Base-by-base conservation (phyloP, 805 yeast species). In the Kluyveromyces siamensis region DNA sequence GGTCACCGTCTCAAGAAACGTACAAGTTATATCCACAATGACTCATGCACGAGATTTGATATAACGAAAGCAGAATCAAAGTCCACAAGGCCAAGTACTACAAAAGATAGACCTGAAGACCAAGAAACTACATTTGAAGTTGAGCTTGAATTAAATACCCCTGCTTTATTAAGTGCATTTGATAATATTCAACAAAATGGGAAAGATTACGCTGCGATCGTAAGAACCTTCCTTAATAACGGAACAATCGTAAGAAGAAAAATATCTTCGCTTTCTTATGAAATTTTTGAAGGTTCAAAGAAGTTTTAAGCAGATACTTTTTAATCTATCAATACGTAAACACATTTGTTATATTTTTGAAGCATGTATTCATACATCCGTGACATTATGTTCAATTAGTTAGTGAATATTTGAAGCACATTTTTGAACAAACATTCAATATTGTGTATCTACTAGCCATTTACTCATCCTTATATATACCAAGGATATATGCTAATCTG, bases 401-500 rank as follows among this genome's bases (percentile, higher is more conserved):
- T 45, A 38, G 6, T 27, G n/a, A 40, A 27, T 27, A 25, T 25
- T 46, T 18, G 27, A 45, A 21, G 21, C 38, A 37, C 38, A 21
- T 45, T 17, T 40, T 33, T 46, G 13, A 16, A 40, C 40, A 46
- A 36, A 16, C 16, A 36, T n/a, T 36, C 38, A 36, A 36, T 27
- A 30, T 18, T 17, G 4, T 8, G 6, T 25, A 2, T 35, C 36
- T 44, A 3, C 8, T 33, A 1, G 40, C 27, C 25, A 17, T 44
- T 25, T 53, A 49, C 14, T 30, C 35, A 30, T 72, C 74, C 50
- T 71, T 76, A 66, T 93, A 93, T 42, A 93, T 76, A 8, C 97
- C 96, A 51, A 89, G 63, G 21, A 87, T 55, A 63, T 91, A 93
- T 6, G 97, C 96, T 69, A 88, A 66, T 57, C 99, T 75, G 40